A percentile compares a stretch with the other conserved stretches of the same genome.
phyloP scores from a whole-genome alignment of 2,329 filamentous ascomycete genomes.

The Aspergillus clavatus region DNA sequence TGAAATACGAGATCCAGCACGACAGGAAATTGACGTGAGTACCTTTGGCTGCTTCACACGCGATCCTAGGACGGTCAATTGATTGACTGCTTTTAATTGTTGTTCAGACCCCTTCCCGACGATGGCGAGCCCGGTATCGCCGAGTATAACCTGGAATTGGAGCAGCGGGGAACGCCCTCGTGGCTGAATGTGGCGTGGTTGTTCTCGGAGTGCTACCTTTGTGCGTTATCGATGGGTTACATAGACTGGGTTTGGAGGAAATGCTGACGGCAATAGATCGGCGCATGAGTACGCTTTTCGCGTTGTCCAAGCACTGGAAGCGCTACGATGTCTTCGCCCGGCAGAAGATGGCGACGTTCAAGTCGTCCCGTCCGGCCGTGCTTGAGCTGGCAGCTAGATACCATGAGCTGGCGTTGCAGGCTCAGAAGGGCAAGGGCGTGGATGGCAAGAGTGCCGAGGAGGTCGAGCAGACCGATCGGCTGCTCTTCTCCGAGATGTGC shows the following conservation, averaged over 20 bases:
- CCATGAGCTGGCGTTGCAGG: constrained; percentile 64
- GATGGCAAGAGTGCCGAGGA: constrained; percentile 37
- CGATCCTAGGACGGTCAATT: background rate
- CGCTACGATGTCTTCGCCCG: constrained; percentile 81
- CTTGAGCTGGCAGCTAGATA: constrained; percentile 77
- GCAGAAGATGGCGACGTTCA: constrained; percentile 89
- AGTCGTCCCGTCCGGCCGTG: constrained; percentile 81
- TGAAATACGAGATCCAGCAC: constrained; percentile 96
- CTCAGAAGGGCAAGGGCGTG: constrained; percentile 52
- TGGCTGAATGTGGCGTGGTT: constrained; percentile 90
- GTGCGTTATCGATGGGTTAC: constrained; percentile 23
- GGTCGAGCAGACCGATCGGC: constrained; percentile 63
- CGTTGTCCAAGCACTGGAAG: constrained; percentile 75
- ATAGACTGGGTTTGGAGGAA: background rate
- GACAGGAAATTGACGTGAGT: constrained; percentile 70
- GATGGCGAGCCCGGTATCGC: constrained; percentile 72
- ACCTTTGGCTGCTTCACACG: background rate
- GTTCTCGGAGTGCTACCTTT: constrained; percentile 90
- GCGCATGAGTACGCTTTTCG: constrained; percentile 76
- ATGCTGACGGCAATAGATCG: constrained; percentile 45
- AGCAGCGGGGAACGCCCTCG: constrained; percentile 63
- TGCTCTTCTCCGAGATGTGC: constrained; percentile 87
- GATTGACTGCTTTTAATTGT: background rate
- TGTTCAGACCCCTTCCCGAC: constrained; percentile 63
- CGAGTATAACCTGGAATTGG: constrained; percentile 80